A percentile compares a stretch with the other conserved stretches of the same genome.
Conservation (phyloP, 2,329 filamentous ascomycete species). For the Fonsecaea pugnacius region DNA sequence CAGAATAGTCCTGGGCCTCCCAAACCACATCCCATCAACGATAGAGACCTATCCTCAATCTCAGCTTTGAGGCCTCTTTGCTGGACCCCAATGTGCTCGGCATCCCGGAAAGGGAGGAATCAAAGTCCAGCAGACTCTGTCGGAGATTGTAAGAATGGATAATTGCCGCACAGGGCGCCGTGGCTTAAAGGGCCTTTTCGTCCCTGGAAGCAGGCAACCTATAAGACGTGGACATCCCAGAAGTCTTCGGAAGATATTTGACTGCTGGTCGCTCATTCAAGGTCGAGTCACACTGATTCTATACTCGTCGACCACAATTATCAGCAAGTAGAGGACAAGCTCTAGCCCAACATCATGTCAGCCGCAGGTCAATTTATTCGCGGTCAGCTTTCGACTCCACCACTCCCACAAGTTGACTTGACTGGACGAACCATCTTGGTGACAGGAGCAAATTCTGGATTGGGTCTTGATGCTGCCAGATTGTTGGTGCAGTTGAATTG, state of each 20-base stretch:
- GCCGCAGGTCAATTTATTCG: slow-evolving; percentile 24
- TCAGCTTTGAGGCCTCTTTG: neutral
- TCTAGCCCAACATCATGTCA: slow-evolving; percentile 11
- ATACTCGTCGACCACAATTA: neutral
- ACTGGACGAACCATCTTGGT: slow-evolving; percentile 49
- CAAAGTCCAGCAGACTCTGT: neutral
- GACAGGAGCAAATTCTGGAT: slow-evolving; percentile 52
- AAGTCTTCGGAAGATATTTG: neutral
- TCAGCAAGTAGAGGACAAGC: neutral
- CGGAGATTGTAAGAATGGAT: neutral
- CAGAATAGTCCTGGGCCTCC: neutral
- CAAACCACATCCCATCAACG: neutral
- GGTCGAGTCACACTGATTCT: neutral
- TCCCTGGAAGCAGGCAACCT: neutral
- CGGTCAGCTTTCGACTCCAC: slow-evolving; percentile 31
- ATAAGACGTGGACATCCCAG: neutral
- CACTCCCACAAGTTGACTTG: slow-evolving; percentile 34
- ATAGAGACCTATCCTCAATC: neutral
- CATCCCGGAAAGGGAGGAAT: neutral
- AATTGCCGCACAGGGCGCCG: neutral
- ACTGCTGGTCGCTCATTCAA: neutral
- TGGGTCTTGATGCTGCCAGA: slow-evolving; percentile 51
- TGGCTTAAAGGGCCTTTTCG: neutral
- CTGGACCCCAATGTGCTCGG: neutral
- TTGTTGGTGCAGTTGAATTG: slow-evolving; percentile 50